Base-by-base conservation (phyloP, 768 basidiomycete genomes). In the Psilocybe cubensis region DNA sequence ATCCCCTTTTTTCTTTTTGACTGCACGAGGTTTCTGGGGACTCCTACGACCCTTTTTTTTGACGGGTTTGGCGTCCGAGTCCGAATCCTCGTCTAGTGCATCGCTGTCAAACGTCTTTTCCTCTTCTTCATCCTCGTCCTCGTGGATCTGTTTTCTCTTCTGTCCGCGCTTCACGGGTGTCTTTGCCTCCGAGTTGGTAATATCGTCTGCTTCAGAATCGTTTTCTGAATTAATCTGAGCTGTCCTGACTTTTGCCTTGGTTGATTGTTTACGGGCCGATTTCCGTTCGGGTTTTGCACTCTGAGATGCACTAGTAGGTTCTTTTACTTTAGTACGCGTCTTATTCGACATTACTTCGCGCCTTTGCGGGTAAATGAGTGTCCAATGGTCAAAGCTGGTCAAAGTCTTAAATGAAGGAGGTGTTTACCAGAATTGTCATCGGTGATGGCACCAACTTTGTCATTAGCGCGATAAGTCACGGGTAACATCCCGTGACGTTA, bases 11-110 rank as follows among this genome's bases (percentile, higher is more conserved):
- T 68, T 73, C 38, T 68, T 65, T 63, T 72, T 72, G 59, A 68
- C 70, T 47, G 25, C 14, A 17, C 57, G 57, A 23, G 25, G 24
- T 24, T 54, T 57, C 5, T 46, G 27, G 31, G 41, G 29, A 20
- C 18, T 56, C 60, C 72, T 73, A 60, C 56, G 54, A 53, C 61
- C 40, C 28, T 23, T 31, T 23, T 47, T 55, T 31, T 55, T 55
- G n/a, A n/a, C 20, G 11, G n/a, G 25, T 43, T 55, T 41, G n/a
- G n/a, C 18, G 25, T 46, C 54, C 14, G 12, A 33, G 25, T 68
- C 65, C 11, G 71, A 70, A 29, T 74, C 76, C 11, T 78, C 76
- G 59, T 83, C 82, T 31, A 83, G 68, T 31, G 76, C 79, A 60
- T 83, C 80, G 56, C 81, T 82, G 55, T 81, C 70, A 52, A 74